These are phyloP conservation scores for Ephemerocybe angulata DNA, from an alignment of 768 basidiomycete species.

Conservation along the genomic window DNA sequence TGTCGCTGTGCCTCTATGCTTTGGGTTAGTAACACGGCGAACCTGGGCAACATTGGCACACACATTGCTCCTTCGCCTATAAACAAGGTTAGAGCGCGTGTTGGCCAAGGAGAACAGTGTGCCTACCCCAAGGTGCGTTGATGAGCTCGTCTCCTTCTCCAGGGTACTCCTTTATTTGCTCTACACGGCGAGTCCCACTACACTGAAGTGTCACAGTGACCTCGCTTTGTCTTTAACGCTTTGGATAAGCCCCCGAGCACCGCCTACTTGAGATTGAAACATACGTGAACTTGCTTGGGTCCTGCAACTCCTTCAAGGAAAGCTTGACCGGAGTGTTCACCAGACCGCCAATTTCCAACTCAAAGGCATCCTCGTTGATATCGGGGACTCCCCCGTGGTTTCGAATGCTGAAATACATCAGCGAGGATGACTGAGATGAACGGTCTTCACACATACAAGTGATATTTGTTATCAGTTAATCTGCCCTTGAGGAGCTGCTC, in stretches of 20 bases:
- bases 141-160: constrained; percentile 54
- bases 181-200: constrained; percentile 49
- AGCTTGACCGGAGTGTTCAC: constrained; percentile 43
- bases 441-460: constrained; percentile 49
- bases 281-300: constrained; percentile 44
- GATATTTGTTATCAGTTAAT: constrained; percentile 46
- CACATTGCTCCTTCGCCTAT: constrained; percentile 48
- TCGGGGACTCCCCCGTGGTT: constrained; percentile 54
- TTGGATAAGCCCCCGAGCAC: background rate
- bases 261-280: constrained; percentile 11
- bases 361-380: constrained; percentile 42
- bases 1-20: constrained; percentile 44
- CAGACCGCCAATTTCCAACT: constrained; percentile 50
- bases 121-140: constrained; percentile 46
- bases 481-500: constrained; percentile 41
- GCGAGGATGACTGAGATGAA: too few relatives aligned
- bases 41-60: constrained; percentile 4
- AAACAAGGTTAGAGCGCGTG: background rate
- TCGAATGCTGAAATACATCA: constrained; percentile 35
- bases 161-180: constrained; percentile 50
- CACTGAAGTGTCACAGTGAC: constrained; percentile 55
- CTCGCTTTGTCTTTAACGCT: constrained; percentile 37
- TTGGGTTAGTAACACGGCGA: background rate
- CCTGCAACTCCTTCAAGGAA: constrained; percentile 45
- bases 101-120: background rate